phyloP scores from a whole-genome alignment of 495 filamentous ascomycete species.

The Talaromyces thailandensis region DNA sequence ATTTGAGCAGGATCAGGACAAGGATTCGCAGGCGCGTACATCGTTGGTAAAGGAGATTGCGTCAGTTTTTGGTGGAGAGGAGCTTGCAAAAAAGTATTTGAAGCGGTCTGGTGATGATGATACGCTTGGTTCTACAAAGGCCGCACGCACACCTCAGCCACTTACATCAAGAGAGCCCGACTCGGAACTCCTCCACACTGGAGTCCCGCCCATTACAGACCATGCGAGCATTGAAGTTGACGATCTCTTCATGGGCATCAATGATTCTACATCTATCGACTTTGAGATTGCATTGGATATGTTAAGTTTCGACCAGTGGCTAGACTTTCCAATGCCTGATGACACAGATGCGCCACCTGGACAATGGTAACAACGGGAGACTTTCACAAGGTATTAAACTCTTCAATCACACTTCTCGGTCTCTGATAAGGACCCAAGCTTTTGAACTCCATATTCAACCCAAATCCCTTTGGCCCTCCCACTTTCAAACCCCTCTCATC shows the following conservation, averaged over 20 bases:
- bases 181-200: not conserved
- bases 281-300: constrained; percentile 6
- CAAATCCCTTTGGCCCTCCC: constrained; percentile 25
- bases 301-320: constrained; percentile 6
- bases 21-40: not conserved
- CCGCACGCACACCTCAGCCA: not conserved
- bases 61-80: constrained; percentile 9
- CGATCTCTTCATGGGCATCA: not conserved
- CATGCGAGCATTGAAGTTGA: not conserved
- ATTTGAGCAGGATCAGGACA: not conserved
- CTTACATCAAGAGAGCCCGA: not conserved
- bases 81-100: constrained; percentile 6
- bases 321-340: not conserved
- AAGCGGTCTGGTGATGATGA: not conserved
- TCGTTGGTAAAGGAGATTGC: constrained; percentile 6
- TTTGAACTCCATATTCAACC: constrained; percentile 16
- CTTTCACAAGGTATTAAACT: constrained; percentile 7
- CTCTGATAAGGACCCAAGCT: constrained; percentile 15
- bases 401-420: constrained; percentile 16
- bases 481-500: constrained; percentile 20
- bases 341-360: not conserved
- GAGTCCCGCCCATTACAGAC: not conserved
- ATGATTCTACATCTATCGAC: constrained; percentile 3
- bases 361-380: not conserved
- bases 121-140: not conserved